Evolutionary conservation across 1,139 yeast species (phyloP).

Genomic region (Geotrichum restrictum): DNA sequence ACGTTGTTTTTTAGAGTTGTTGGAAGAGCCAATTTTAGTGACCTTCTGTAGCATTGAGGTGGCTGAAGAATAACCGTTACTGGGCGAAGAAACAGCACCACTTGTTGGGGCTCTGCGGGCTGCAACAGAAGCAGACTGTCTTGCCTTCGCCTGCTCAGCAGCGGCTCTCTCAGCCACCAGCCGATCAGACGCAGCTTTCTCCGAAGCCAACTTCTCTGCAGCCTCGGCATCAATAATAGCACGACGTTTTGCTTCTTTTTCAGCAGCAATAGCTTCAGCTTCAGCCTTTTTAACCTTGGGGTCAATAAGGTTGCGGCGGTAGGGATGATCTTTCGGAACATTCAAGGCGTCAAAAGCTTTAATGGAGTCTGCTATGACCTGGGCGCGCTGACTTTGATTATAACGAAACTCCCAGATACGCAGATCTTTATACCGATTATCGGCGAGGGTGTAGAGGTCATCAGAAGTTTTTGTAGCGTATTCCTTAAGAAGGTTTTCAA

Average conservation of each 20-base stretch:
- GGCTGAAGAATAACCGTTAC: background rate
- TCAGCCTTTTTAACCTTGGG: constrained; percentile 30
- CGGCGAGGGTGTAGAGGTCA: constrained; percentile 29
- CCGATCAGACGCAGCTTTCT: constrained; percentile 11
- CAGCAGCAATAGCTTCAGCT: constrained; percentile 17
- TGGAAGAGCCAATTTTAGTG: constrained; percentile 8
- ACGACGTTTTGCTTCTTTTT: constrained; percentile 15
- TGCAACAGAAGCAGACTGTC: constrained; percentile 5
- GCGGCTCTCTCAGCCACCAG: constrained; percentile 10
- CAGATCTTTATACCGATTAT: constrained; percentile 35
- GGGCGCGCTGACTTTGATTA: constrained; percentile 34
- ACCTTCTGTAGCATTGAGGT: constrained; percentile 13
- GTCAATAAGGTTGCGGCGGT: constrained; percentile 34
- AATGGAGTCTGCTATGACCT: constrained; percentile 33
- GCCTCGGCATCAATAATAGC: constrained; percentile 17
- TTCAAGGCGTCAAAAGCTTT: constrained; percentile 36
- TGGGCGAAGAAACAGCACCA: background rate
- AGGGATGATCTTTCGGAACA: constrained; percentile 33
- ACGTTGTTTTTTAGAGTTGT: constrained; percentile 2
- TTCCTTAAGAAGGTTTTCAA: constrained; percentile 32
- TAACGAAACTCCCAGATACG: constrained; percentile 42
- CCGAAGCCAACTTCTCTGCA: constrained; percentile 16
- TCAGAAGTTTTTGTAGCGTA: constrained; percentile 27
- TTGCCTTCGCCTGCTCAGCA: constrained; percentile 13
- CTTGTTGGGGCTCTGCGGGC: constrained; percentile 1